These are phyloP conservation scores for Aspergillus hancockii DNA, from an alignment of 495 filamentous ascomycete genomes.

Conservation along the genomic window DNA sequence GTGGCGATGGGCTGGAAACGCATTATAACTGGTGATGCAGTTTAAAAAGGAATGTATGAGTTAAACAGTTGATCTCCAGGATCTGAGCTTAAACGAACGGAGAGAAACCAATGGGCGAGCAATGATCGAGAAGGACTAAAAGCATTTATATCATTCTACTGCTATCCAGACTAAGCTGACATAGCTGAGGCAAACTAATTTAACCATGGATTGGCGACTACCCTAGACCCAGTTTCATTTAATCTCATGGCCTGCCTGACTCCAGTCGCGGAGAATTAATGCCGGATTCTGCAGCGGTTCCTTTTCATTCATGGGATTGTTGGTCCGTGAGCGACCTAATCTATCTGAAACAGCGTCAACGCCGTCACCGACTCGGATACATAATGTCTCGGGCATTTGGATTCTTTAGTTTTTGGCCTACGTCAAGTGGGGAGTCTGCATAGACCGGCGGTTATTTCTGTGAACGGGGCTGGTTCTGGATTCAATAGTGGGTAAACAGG, in stretches of 20 bases:
- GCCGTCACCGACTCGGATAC: neutral
- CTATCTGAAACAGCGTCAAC: neutral
- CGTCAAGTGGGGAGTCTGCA: conserved; percentile 2
- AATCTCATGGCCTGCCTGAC: neutral
- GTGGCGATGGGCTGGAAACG: conserved; percentile 20
- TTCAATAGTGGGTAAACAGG: neutral
- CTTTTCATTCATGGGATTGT: neutral
- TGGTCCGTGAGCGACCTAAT: neutral
- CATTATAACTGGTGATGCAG: conserved; percentile 23
- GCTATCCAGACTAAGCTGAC: neutral
- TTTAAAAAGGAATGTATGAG: neutral
- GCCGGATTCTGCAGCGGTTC: neutral
- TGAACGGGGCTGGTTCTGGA: neutral
- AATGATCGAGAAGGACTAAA: neutral
- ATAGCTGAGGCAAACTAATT: neutral
- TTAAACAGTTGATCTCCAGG: neutral
- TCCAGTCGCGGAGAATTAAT: conserved; percentile 1
- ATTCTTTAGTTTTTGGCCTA: neutral
- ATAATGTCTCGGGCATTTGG: neutral
- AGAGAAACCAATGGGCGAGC: neutral
- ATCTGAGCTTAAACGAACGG: neutral
- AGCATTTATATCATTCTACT: neutral
- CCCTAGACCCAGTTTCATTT: neutral
- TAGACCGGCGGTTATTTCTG: conserved; percentile 1
- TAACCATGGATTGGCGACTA: neutral